Evolutionary conservation across 2,329 filamentous ascomycete species (phyloP).

Genomic region (Aphanocladium album): DNA sequence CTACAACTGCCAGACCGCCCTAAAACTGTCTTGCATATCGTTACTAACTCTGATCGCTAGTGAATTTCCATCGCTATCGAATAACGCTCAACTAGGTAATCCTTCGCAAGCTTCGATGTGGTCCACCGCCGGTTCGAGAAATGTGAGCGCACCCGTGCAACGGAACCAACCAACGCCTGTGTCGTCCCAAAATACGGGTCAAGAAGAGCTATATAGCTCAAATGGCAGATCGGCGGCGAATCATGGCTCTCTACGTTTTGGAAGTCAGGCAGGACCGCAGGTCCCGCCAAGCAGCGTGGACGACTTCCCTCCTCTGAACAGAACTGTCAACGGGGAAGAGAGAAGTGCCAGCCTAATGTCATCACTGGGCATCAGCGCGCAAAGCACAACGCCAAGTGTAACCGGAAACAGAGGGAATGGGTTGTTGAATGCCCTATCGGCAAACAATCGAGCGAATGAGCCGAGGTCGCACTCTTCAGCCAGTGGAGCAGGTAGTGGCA

Average conservation of each 20-base stretch:
- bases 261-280: slow-evolving; percentile 44
- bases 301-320: slow-evolving; percentile 58
- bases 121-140: slow-evolving; percentile 46
- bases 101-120: slow-evolving; percentile 49
- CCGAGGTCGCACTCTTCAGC: slow-evolving; percentile 42
- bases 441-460: slow-evolving; percentile 48
- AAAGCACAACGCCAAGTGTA: slow-evolving; percentile 33
- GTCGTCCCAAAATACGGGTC: slow-evolving; percentile 45
- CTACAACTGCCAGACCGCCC: neutral
- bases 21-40: neutral
- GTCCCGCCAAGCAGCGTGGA: slow-evolving; percentile 46
- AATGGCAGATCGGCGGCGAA: slow-evolving; percentile 31
- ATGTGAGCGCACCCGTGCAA: slow-evolving; percentile 43
- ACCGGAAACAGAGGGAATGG: slow-evolving; percentile 52
- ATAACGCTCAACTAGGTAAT: slow-evolving; percentile 50
- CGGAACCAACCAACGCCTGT: slow-evolving; percentile 48
- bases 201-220: slow-evolving; percentile 42
- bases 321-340: slow-evolving; percentile 54
- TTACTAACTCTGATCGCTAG: slow-evolving; percentile 31
- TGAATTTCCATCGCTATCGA: slow-evolving; percentile 62
- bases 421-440: slow-evolving; percentile 59
- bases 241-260: slow-evolving; percentile 52
- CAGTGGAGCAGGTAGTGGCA: slow-evolving; percentile 27
- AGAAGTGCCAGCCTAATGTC: slow-evolving; percentile 48
- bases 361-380: slow-evolving; percentile 48